Percentiles rank a stretch among this genome's conserved stretches.
These are phyloP conservation scores for Candida nitratophila DNA, from an alignment of 805 yeast genomes.

Conservation along the genomic window DNA sequence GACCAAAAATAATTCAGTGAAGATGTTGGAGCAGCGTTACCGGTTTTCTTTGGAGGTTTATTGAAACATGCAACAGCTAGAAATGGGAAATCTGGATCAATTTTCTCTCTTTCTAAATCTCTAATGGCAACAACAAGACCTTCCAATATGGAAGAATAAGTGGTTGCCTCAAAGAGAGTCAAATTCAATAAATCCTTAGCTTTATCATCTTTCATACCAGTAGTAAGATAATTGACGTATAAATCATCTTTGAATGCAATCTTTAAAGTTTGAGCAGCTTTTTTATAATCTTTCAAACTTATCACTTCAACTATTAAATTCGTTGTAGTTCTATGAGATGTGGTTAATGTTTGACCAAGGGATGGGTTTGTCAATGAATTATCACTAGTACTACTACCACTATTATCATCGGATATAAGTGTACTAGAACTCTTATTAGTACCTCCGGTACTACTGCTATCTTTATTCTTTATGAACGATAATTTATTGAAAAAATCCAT, in stretches of 20 bases:
- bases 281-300: conserved; percentile 37
- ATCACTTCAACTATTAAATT: conserved; percentile 22
- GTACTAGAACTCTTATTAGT: background rate
- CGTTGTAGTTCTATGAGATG: background rate
- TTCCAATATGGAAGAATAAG: conserved; percentile 41
- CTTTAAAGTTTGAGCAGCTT: conserved; percentile 48
- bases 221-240: conserved; percentile 43
- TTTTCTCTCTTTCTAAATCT: conserved; percentile 37
- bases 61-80: conserved; percentile 49
- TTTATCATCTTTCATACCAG: conserved; percentile 28
- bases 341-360: background rate
- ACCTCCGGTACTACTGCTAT: background rate
- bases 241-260: conserved; percentile 50
- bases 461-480: background rate
- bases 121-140: conserved; percentile 47
- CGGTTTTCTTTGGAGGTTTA: conserved; percentile 21
- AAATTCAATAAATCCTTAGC: conserved; percentile 36
- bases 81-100: conserved; percentile 35
- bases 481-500: background rate
- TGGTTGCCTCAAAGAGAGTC: conserved; percentile 46
- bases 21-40: conserved; percentile 28
- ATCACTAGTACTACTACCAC: background rate
- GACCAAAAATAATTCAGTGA: conserved; percentile 25
- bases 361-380: background rate
- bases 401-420: background rate